Conservation (phyloP, 1,284 basidiomycete species). For the Filobasidium uniguttulatum region DNA sequence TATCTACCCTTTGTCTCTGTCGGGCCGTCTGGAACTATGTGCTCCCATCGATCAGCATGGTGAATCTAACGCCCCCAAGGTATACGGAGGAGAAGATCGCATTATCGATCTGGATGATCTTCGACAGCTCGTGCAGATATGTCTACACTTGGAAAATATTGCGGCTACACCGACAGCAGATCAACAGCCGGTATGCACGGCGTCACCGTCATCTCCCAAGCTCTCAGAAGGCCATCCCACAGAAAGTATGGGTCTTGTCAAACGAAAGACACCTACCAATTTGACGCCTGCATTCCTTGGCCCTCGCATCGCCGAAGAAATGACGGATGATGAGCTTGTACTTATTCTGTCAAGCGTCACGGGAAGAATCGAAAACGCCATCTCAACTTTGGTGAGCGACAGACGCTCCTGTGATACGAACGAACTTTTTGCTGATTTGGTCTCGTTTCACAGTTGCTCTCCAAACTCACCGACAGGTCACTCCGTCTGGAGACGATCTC, state of each 20-base stretch:
- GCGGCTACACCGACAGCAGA: slow-evolving; percentile 43
- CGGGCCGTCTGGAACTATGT: slow-evolving; percentile 53
- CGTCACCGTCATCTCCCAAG: slow-evolving; percentile 42
- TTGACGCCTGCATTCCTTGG: slow-evolving; percentile 45
- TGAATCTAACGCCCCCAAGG: slow-evolving; percentile 37
- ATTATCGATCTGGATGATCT: slow-evolving; percentile 63
- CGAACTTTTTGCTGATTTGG: no score
- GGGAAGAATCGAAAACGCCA: slow-evolving; percentile 66
- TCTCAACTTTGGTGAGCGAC: slow-evolving; percentile 46
- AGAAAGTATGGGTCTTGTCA: background rate
- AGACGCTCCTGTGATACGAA: no score
- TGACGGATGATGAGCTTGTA: slow-evolving; percentile 61
- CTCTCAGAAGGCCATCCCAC: slow-evolving; percentile 19
- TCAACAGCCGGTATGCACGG: slow-evolving; percentile 14
- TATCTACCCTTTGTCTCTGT: slow-evolving; percentile 66
- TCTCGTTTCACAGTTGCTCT: no score
- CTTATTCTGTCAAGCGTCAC: slow-evolving; percentile 60
- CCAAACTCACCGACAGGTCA: no score
- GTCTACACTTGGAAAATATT: slow-evolving; percentile 70
- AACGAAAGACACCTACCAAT: slow-evolving; percentile 20
- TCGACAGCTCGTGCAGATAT: slow-evolving; percentile 58
- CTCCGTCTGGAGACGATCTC: no score
- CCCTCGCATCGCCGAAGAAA: slow-evolving; percentile 57
- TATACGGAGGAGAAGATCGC: slow-evolving; percentile 46
- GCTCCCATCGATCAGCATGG: slow-evolving; percentile 40